Conservation (phyloP, 2,329 filamentous ascomycete genomes). For the Tolypocladium album region DNA sequence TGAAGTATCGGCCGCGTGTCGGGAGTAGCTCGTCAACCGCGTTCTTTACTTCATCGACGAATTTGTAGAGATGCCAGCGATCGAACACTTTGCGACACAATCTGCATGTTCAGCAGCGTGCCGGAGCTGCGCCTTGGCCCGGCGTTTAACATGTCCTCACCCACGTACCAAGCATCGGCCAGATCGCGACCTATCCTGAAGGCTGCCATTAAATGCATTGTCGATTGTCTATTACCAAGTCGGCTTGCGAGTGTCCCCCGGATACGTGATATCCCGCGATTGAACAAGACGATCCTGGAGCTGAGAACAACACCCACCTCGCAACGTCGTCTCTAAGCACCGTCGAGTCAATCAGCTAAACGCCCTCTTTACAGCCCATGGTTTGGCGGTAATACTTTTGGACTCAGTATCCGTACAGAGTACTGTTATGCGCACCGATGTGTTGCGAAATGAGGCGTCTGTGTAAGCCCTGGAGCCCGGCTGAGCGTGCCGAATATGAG, state of each 20-base stretch:
- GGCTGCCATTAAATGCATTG: neutral
- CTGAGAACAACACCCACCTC: neutral
- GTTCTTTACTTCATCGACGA: too few species aligned
- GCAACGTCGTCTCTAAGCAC: neutral
- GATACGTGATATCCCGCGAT: neutral
- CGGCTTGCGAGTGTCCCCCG: too few species aligned
- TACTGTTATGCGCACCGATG: neutral
- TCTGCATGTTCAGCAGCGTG: neutral
- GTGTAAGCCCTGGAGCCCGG: neutral
- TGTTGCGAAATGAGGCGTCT: neutral
- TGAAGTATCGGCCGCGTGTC: too few species aligned
- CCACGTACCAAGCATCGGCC: neutral
- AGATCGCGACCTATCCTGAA: neutral
- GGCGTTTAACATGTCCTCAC: neutral
- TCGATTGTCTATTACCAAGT: too few species aligned
- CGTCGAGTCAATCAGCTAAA: neutral
- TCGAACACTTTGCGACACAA: neutral
- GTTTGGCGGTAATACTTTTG: neutral
- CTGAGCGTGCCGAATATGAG: neutral
- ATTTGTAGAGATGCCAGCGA: too few species aligned
- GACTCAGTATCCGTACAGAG: too few species aligned
- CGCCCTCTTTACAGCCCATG: neutral
- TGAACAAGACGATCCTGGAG: neutral
- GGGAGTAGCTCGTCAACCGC: too few species aligned
- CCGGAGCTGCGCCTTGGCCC: neutral